These are phyloP conservation scores for Stereocaulon alpinum DNA, from an alignment of 495 filamentous ascomycete species.

Conservation along the genomic window DNA sequence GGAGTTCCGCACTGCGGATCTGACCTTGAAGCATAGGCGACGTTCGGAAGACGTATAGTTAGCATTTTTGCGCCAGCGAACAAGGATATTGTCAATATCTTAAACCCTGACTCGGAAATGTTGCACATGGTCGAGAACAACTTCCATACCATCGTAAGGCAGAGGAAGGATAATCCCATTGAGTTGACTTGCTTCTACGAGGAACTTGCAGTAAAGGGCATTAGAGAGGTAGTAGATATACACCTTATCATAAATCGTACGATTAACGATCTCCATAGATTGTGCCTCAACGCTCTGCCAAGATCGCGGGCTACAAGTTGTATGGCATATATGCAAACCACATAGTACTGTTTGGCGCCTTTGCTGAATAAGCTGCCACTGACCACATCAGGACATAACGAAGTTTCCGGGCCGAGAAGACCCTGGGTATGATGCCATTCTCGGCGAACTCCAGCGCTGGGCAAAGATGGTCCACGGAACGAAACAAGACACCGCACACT, in stretches of 20 bases:
- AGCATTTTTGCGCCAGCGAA: neutral
- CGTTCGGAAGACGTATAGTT: neutral
- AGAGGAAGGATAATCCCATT: slow-evolving; percentile 1
- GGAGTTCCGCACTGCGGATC: slow-evolving; percentile 33
- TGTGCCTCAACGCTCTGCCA: slow-evolving; percentile 1
- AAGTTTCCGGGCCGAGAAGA: neutral
- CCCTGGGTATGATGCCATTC: slow-evolving; percentile 1
- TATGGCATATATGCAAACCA: neutral
- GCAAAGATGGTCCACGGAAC: neutral
- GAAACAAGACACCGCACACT: neutral
- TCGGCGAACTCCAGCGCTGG: neutral
- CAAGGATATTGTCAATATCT: neutral
- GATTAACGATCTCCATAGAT: neutral
- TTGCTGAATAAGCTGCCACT: neutral
- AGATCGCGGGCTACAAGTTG: neutral
- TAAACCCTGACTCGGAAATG: slow-evolving; percentile 14
- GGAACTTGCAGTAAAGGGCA: neutral
- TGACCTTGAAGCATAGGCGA: slow-evolving; percentile 29
- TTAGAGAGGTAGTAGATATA: neutral
- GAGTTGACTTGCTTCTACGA: slow-evolving; percentile 1
- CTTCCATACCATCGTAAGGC: neutral
- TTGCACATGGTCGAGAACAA: neutral
- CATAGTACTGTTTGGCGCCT: neutral
- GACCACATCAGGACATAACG: neutral
- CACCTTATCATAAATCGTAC: neutral